Evolutionary conservation across 176 grass and related monocot genomes (phyloP), one percentile per base, ranked within the genome.

Genomic region (Saccharum spontaneum): DNA sequence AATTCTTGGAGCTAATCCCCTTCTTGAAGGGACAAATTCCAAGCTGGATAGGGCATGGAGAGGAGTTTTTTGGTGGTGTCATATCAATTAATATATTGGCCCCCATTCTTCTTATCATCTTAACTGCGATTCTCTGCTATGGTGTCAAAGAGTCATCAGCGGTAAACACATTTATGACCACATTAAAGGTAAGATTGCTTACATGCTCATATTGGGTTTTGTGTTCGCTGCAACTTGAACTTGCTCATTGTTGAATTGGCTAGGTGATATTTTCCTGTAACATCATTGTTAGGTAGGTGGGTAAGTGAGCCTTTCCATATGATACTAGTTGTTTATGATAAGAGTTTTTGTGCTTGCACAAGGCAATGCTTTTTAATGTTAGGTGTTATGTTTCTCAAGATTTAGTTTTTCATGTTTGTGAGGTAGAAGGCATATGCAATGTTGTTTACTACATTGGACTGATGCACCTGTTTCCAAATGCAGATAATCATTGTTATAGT

Each of bases 61-160:
- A 89, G 75, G 97, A 99, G 66, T 85, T 96, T 81, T 96, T 96
- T 41, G 90, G 93, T 48, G 97, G 93, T 71, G 80, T 94, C 64
- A n/a, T 99, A 34, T 99, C 97, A 4, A 77, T 99, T 31, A 99
- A 99, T 85, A 86, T 99, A 79, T 81, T 99, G 57, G 97, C 93
- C 71, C 97, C 97, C 13, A 61, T 99, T 83, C 84, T 99, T 87
- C 79, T 99, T 31, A 68, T 85, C 20, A 39, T 96, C 71, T 87
- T 99, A 60, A 99, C 91, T 22, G 22, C 69, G 60, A 90, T 99
- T 65, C 97, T 99, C 81, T 96, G 97, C 75, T 68, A 22, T 69
- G 97, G 97, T 10, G 93, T 96, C 52, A 99, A 92, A 70, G 93
- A 99, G 75, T 99, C 97, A 24, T 94, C 93, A 43, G 86, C 84